Base-by-base conservation (phyloP, 352 stramenopile species). In the Globisporangium yorkense region DNA sequence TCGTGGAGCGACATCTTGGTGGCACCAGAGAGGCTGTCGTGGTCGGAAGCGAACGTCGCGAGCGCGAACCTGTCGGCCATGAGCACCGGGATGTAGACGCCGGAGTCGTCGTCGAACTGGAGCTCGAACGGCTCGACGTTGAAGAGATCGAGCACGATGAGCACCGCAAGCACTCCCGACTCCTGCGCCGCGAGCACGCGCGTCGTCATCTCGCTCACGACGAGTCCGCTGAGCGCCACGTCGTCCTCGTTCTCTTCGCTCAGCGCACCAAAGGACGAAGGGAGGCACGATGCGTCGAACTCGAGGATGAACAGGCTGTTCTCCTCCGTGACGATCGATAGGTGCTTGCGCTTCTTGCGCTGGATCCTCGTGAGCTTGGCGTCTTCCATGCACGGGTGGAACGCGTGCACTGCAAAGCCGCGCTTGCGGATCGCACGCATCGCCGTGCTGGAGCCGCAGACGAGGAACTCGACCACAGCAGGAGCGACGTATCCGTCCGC, bases 61-160 rank as follows among this genome's bases (percentile, higher is more conserved):
- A 54, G 39, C 21, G 50, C 62, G 50, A 51, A 56, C 54, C 43
- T 68, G 3, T 71, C 72, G 48, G 72, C 40, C 77, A 88, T 88
- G 24, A 91, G 57, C n/a, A 91, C 77, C 1, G 81, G 81, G 40
- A 91, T 74, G 58, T 87, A 91, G 7, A 91, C 65, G 0, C 81
- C 81, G 0, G 75, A 70, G 33, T 86, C 79, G 1, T 68, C 44
- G 1, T 59, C 41, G 20, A 89, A 71, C 10, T 77, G 56, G 31
- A 91, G 61, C 35, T 75, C 66, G 18, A 91, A 91, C 18, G 81
- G 61, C 16, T 83, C 74, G 0, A 73, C 70, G 27, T 78, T 68
- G n/a, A 82, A 70, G 3, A 91, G 52, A 48, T 89, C 77, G 5
- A 91, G 64, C 15, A 87, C 74, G 5, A 89, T 54, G 10, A 91